Evolutionary conservation across 2,329 filamentous ascomycete genomes (phyloP).

Genomic region (Penicillium frequentans): DNA sequence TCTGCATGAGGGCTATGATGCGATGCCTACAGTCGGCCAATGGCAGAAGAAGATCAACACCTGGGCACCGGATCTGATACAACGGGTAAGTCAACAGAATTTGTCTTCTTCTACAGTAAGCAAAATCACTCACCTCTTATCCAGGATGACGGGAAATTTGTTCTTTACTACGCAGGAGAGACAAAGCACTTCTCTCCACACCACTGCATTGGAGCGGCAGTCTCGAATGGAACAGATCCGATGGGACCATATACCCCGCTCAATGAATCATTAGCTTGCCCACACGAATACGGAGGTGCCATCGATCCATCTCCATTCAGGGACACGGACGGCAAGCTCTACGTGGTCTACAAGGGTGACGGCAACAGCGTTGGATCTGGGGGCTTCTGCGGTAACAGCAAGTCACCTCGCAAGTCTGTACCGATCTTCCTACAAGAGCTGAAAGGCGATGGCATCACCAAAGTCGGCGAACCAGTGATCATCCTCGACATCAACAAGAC

Average conservation of each 20-base stretch:
- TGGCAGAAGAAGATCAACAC: conserved; percentile 57
- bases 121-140: not conserved
- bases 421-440: conserved; percentile 42
- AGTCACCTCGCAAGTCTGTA: conserved; percentile 28
- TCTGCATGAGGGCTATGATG: conserved; percentile 47
- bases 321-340: conserved; percentile 55
- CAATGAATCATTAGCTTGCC: conserved; percentile 53
- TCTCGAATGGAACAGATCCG: conserved; percentile 30
- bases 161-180: conserved; percentile 60
- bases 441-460: conserved; percentile 50
- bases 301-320: conserved; percentile 63
- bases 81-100: conserved; percentile 35
- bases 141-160: conserved; percentile 48
- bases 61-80: conserved; percentile 62
- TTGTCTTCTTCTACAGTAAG: not conserved
- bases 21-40: conserved; percentile 49
- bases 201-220: conserved; percentile 61
- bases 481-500: conserved; percentile 61
- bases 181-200: conserved; percentile 35
- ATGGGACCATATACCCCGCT: conserved; percentile 50
- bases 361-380: conserved; percentile 55
- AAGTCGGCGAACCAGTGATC: conserved; percentile 51
- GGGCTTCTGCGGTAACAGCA: conserved; percentile 47
- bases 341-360: conserved; percentile 65
- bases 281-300: conserved; percentile 54